Conservation (phyloP, 2,329 filamentous ascomycete species). For the Stagonosporopsis chrysanthemi region DNA sequence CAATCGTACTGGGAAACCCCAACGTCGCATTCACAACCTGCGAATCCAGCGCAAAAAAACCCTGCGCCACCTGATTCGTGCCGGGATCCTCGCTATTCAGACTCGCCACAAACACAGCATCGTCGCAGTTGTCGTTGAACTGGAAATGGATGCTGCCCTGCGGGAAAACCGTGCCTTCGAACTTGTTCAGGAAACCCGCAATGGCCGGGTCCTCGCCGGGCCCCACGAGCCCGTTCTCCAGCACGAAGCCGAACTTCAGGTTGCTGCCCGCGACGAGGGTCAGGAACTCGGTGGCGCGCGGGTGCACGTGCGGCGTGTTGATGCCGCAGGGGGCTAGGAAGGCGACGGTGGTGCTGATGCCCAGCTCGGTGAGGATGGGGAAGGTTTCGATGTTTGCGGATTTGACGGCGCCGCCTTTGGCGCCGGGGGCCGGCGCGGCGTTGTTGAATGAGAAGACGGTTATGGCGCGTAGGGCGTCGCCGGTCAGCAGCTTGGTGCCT, state of each 20-base stretch:
- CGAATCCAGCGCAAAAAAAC: slow-evolving; percentile 52
- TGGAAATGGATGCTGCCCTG: slow-evolving; percentile 58
- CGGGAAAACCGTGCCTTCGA: slow-evolving; percentile 58
- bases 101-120: slow-evolving; percentile 54
- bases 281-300: slow-evolving; percentile 58
- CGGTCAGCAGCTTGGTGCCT: slow-evolving; percentile 41
- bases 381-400: slow-evolving; percentile 50
- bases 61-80: slow-evolving; percentile 53
- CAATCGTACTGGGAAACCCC: slow-evolving; percentile 45
- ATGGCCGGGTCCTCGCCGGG: slow-evolving; percentile 49
- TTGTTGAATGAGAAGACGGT: slow-evolving; percentile 71
- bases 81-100: slow-evolving; percentile 56
- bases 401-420: slow-evolving; percentile 59
- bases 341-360: slow-evolving; percentile 49
- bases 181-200: slow-evolving; percentile 49
- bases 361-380: slow-evolving; percentile 51
- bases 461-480: slow-evolving; percentile 40
- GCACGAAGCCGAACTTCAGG: slow-evolving; percentile 55
- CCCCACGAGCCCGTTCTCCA: slow-evolving; percentile 55
- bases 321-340: slow-evolving; percentile 56
- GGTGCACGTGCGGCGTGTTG: slow-evolving; percentile 59
- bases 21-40: slow-evolving; percentile 50
- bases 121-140: slow-evolving; percentile 57
- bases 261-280: slow-evolving; percentile 53
- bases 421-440: slow-evolving; percentile 54